Conservation (phyloP, 2,329 filamentous ascomycete genomes). For the Neurospora crassa region DNA sequence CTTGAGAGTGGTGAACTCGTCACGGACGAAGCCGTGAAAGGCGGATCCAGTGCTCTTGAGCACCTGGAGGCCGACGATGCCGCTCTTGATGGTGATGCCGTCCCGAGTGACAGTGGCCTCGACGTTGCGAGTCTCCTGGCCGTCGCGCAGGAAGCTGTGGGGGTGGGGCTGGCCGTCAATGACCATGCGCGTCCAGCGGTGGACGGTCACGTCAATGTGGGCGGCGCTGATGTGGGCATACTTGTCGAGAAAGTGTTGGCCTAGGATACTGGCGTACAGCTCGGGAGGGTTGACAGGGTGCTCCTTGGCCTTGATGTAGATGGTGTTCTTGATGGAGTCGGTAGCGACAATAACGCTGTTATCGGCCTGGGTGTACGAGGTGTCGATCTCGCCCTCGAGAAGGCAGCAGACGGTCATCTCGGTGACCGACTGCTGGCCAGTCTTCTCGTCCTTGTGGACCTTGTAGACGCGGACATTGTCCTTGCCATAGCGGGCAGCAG, state of each 20-base stretch:
- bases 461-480: constrained; percentile 99
- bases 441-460: constrained; percentile 69
- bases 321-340: constrained; percentile 96
- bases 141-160: constrained; percentile 88
- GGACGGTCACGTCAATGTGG: constrained; percentile 71
- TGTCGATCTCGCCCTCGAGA: constrained; percentile 85
- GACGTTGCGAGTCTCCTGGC: constrained; percentile 77
- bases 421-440: constrained; percentile 72
- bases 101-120: constrained; percentile 60
- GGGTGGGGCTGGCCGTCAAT: constrained; percentile 86
- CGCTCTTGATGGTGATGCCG: constrained; percentile 67
- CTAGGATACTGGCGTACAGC: constrained; percentile 77
- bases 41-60: constrained; percentile 95
- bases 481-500: constrained; percentile 74
- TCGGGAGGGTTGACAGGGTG: constrained; percentile 88
- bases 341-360: constrained; percentile 94
- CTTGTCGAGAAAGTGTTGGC: constrained; percentile 76
- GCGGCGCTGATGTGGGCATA: constrained; percentile 84
- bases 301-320: constrained; percentile 91
- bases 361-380: constrained; percentile 85
- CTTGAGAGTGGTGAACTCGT: constrained; percentile 83
- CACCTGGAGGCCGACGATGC: constrained; percentile 73
- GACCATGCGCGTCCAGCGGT: constrained; percentile 85
- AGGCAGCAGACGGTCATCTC: constrained; percentile 94
- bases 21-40: constrained; percentile 87